Percentiles rank a stretch among this genome's conserved stretches.
phyloP scores from a whole-genome alignment of 495 filamentous ascomycete genomes.

The Neurospora discreta region DNA sequence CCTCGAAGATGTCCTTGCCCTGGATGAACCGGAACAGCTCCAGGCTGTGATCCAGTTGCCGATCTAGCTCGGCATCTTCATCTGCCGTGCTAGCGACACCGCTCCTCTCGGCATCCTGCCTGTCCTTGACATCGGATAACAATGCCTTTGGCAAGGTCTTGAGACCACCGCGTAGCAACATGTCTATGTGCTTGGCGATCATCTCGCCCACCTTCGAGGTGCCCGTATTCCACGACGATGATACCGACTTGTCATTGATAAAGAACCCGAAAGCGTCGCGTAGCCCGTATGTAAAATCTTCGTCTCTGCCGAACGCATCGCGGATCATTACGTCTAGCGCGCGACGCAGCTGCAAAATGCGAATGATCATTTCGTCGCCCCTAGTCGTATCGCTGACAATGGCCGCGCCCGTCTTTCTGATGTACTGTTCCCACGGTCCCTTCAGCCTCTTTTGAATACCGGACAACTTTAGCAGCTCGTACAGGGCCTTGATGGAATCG shows the following conservation, averaged over 20 bases:
- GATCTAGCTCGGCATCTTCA: constrained; percentile 80
- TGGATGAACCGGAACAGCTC: constrained; percentile 95
- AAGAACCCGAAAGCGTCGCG: constrained; percentile 78
- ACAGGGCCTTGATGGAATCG: constrained; percentile 61
- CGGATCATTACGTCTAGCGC: constrained; percentile 64
- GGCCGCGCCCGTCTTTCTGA: constrained; percentile 57
- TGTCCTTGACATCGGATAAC: constrained; percentile 37
- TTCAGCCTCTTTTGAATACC: constrained; percentile 54
- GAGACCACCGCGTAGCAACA: constrained; percentile 73
- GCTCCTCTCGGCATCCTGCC: constrained; percentile 41
- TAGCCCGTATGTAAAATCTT: constrained; percentile 60
- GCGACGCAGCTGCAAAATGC: constrained; percentile 71
- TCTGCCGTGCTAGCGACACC: constrained; percentile 51
- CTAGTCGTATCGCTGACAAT: constrained; percentile 74
- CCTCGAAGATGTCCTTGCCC: constrained; percentile 95
- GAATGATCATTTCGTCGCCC: constrained; percentile 75
- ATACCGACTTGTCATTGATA: constrained; percentile 74
- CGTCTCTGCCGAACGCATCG: constrained; percentile 62
- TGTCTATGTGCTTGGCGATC: constrained; percentile 95
- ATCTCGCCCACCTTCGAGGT: constrained; percentile 95
- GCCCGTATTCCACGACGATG: constrained; percentile 58
- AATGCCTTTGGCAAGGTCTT: constrained; percentile 61
- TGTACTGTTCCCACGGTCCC: constrained; percentile 64
- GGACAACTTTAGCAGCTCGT: constrained; percentile 56
- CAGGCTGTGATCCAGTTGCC: constrained; percentile 80